These are phyloP conservation scores for Millerozyma miso DNA, from an alignment of 805 yeast genomes.

Conservation along the genomic window DNA sequence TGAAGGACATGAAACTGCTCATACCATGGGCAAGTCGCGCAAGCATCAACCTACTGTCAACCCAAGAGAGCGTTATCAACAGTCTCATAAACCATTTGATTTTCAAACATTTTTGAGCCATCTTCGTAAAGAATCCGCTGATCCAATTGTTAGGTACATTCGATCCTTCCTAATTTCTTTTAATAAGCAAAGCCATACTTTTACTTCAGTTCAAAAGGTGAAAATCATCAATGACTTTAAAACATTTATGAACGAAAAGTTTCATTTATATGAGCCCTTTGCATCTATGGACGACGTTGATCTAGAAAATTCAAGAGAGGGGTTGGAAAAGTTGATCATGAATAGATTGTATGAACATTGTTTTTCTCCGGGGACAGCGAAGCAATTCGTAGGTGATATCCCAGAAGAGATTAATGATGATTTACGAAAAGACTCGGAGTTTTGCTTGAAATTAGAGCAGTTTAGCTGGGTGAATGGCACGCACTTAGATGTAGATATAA, in stretches of 20 bases:
- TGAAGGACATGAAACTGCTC: neutral
- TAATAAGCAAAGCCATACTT: slow-evolving; percentile 47
- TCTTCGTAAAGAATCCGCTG: slow-evolving; percentile 71
- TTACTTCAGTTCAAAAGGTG: slow-evolving; percentile 74
- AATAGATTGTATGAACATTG: slow-evolving; percentile 74
- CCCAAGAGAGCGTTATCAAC: slow-evolving; percentile 36
- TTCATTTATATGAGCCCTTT: slow-evolving; percentile 68
- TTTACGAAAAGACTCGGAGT: slow-evolving; percentile 51
- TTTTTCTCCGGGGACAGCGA: slow-evolving; percentile 71
- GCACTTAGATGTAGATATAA: slow-evolving; percentile 70
- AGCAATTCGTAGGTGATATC: slow-evolving; percentile 14
- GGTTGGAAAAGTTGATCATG: slow-evolving; percentile 89
- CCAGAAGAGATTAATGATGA: slow-evolving; percentile 54
- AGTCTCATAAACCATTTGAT: slow-evolving; percentile 58
- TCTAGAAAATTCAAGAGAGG: slow-evolving; percentile 75
- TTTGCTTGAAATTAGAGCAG: slow-evolving; percentile 51
- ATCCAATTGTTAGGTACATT: slow-evolving; percentile 82
- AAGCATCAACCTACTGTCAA: slow-evolving; percentile 13
- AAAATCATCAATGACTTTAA: slow-evolving; percentile 78
- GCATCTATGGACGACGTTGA: slow-evolving; percentile 52
- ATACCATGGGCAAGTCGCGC: slow-evolving; percentile 1
- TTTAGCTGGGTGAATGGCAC: slow-evolving; percentile 69
- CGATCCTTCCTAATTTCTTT: slow-evolving; percentile 82
- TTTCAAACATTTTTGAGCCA: slow-evolving; percentile 76
- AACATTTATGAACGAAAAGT: slow-evolving; percentile 60